Evolutionary conservation across 768 basidiomycete species (phyloP), one percentile per base, ranked within the genome.

Genomic region (Dendrothele bispora): DNA sequence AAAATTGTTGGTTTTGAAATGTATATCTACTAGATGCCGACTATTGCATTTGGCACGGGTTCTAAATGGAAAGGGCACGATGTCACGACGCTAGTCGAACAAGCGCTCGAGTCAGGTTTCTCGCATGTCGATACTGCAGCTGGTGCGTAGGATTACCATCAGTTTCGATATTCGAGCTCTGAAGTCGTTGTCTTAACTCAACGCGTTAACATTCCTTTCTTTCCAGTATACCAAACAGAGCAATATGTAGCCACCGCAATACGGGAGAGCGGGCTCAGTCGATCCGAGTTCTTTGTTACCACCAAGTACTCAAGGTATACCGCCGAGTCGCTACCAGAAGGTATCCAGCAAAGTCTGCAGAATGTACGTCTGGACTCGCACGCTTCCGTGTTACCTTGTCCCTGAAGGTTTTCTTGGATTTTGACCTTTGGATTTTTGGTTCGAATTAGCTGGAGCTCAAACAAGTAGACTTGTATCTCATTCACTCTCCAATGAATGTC

Each of bases 401-500:
- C n/a, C n/a, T n/a, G n/a, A n/a, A n/a, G n/a, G n/a, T n/a, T n/a
- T n/a, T n/a, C n/a, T n/a, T n/a, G n/a, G n/a, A n/a, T n/a, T n/a
- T n/a, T n/a, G n/a, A n/a, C n/a, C n/a, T n/a, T n/a, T n/a, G n/a
- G n/a, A n/a, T n/a, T n/a, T n/a, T n/a, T n/a, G n/a, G n/a, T n/a
- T n/a, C n/a, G n/a, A n/a, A n/a, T 14, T 53, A 89, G 85, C 76
- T 90, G 7, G 80, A 77, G 0, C 54, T 88, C 12, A 66, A 74
- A 42, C 73, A 79, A 28, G 68, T 90, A 3, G 85, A 90, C 58
- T 62, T 90, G 10, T 90, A 89, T 65, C 78, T 90, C 36, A 78
- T 89, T 29, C 87, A 90, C 54, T 36, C 30, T 3, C 83, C 85
- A 1, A 18, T 5, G 7, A 52, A 72, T 7, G 48, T 61, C 12